phyloP scores from a whole-genome alignment of 805 yeast genomes.

The Ogataea methanolica region DNA sequence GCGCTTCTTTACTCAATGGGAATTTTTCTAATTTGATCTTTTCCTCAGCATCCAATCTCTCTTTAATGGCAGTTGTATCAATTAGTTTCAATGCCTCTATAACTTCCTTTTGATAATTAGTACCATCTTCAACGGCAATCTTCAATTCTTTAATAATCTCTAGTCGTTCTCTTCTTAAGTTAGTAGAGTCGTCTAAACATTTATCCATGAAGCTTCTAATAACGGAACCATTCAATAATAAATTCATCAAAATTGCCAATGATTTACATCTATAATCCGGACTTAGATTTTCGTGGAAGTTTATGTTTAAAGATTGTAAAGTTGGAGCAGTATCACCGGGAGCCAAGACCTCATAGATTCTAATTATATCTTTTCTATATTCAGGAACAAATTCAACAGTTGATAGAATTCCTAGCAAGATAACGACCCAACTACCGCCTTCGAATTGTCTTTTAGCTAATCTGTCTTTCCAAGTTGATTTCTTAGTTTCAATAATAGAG shows the following conservation, averaged over 20 bases:
- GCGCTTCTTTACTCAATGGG: constrained; percentile 17
- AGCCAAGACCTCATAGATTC: constrained; percentile 50
- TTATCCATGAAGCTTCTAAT: constrained; percentile 64
- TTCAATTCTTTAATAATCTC: constrained; percentile 63
- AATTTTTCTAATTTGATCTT: constrained; percentile 14
- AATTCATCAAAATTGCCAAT: constrained; percentile 58
- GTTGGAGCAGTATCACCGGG: constrained; percentile 51
- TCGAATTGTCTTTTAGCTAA: constrained; percentile 68
- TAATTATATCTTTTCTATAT: constrained; percentile 44
- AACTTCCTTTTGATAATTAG: constrained; percentile 37
- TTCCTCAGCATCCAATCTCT: constrained; percentile 21
- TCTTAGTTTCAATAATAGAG: constrained; percentile 49
- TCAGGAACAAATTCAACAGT: constrained; percentile 53
- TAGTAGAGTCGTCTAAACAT: constrained; percentile 59
- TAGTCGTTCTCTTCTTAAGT: constrained; percentile 59
- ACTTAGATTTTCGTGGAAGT: constrained; percentile 52
- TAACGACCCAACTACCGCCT: constrained; percentile 83
- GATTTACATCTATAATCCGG: constrained; percentile 51
- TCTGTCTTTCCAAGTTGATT: constrained; percentile 72
- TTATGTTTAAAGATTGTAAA: constrained; percentile 41
- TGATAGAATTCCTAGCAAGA: constrained; percentile 68
- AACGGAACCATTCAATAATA: constrained; percentile 52
- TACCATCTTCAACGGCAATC: constrained; percentile 45
- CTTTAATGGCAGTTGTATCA: constrained; percentile 19
- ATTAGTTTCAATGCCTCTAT: constrained; percentile 28